phyloP scores from a whole-genome alignment of 2,329 filamentous ascomycete genomes.

The Cladosporium sp. region DNA sequence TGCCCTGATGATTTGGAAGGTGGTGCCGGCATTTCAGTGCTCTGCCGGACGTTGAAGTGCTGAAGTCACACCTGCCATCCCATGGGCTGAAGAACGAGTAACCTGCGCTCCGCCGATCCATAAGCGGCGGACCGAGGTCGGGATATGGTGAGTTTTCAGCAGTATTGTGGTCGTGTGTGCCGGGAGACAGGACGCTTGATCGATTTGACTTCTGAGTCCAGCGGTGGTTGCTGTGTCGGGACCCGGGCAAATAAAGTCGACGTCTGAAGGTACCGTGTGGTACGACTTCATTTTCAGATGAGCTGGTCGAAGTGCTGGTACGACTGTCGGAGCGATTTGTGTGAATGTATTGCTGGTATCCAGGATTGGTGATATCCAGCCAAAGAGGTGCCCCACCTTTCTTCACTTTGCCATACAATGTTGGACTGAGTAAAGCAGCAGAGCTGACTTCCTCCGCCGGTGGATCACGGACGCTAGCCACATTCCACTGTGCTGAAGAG shows the following conservation, averaged over 20 bases:
- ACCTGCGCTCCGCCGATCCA: conserved; percentile 51
- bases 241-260: conserved; percentile 47
- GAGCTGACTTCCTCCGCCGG: conserved; percentile 42
- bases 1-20: conserved; percentile 28
- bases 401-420: conserved; percentile 29
- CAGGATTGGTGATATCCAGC: conserved; percentile 56
- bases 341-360: conserved; percentile 55
- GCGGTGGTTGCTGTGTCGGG: conserved; percentile 28
- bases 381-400: conserved; percentile 40
- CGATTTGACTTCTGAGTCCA: neutral
- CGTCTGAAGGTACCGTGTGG: conserved; percentile 39
- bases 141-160: conserved; percentile 17
- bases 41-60: conserved; percentile 70
- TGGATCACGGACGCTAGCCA: conserved; percentile 45
- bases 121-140: conserved; percentile 23
- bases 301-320: conserved; percentile 25
- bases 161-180: conserved; percentile 12
- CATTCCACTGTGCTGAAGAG: conserved; percentile 49
- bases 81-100: conserved; percentile 83
- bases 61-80: conserved; percentile 82
- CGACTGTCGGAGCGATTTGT: conserved; percentile 23
- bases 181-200: conserved; percentile 22
- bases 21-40: conserved; percentile 31
- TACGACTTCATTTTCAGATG: conserved; percentile 20
- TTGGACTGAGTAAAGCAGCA: conserved; percentile 32